phyloP scores from a whole-genome alignment of 1,284 basidiomycete genomes.

The Ustilago loliicola region DNA sequence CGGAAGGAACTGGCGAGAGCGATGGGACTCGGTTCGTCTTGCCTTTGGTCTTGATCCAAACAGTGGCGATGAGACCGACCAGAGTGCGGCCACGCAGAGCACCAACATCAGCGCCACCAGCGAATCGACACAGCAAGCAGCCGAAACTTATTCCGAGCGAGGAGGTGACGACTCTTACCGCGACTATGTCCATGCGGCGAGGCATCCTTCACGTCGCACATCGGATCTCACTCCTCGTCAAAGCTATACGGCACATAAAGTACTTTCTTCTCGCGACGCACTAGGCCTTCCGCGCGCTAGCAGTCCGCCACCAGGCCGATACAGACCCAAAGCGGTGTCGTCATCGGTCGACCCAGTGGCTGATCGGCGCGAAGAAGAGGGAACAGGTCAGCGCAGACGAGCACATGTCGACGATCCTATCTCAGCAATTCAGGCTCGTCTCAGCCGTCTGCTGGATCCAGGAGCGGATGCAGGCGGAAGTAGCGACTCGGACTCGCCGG shows the following conservation, averaged over 20 bases:
- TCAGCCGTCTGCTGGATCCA: slow-evolving; percentile 21
- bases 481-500: neutral
- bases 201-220: neutral
- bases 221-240: slow-evolving; percentile 10
- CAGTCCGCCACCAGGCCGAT: slow-evolving; percentile 17
- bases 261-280: neutral
- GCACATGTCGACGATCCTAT: slow-evolving; percentile 32
- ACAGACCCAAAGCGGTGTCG: too few species aligned
- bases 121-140: slow-evolving; percentile 14
- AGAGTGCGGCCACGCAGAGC: slow-evolving; percentile 20
- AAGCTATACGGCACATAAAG: neutral
- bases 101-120: slow-evolving; percentile 7
- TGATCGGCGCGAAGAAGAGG: neutral
- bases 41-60: slow-evolving; percentile 63
- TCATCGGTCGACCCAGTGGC: too few species aligned
- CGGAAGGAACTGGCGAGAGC: slow-evolving; percentile 60
- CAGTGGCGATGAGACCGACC: slow-evolving; percentile 38
- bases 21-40: slow-evolving; percentile 66
- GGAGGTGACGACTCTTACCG: neutral
- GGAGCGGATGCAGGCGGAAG: neutral
- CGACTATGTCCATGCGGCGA: neutral
- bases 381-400: neutral
- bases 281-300: slow-evolving; percentile 25
- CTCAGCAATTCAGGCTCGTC: slow-evolving; percentile 42
- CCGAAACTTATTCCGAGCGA: neutral